Conservation (phyloP, 768 basidiomycete genomes). For the Lentinula detonsa region DNA sequence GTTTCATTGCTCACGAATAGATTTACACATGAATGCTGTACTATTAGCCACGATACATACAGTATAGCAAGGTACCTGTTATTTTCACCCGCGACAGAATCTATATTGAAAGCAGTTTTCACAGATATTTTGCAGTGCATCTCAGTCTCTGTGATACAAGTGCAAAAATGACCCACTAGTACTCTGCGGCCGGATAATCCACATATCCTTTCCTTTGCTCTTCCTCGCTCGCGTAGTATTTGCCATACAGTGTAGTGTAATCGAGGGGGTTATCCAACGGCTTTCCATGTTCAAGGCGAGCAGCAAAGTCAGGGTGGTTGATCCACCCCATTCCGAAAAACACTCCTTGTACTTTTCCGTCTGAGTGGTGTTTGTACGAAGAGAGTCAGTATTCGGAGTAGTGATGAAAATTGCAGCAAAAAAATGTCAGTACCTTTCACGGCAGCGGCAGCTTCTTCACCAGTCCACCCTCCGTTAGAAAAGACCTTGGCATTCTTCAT, state of each 20-base stretch:
- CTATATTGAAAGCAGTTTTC: no score
- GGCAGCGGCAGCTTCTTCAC: conserved; percentile 19
- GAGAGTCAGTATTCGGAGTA: background rate
- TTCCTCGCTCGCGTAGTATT: conserved; percentile 8
- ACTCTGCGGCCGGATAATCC: conserved; percentile 15
- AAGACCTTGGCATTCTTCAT: conserved; percentile 18
- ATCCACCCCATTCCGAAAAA: conserved; percentile 23
- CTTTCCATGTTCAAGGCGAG: conserved; percentile 19
- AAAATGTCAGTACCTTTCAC: conserved; percentile 3
- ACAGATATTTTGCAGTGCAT: no score
- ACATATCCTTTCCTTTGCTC: conserved; percentile 18
- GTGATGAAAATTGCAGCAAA: background rate
- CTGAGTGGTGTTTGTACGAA: background rate
- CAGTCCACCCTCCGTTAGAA: conserved; percentile 20
- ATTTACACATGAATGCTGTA: no score
- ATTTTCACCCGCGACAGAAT: no score
- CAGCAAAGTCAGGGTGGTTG: conserved; percentile 23
- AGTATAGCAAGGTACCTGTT: no score
- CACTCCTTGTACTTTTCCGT: conserved; percentile 19
- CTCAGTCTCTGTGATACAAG: no score
- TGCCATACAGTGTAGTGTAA: conserved; percentile 15
- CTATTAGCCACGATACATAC: no score
- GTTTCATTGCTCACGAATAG: no score
- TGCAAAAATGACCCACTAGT: background rate
- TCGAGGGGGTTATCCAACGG: conserved; percentile 17